Base-by-base conservation (phyloP, 192 early-diverging fungal species). In the Podila epigama region DNA sequence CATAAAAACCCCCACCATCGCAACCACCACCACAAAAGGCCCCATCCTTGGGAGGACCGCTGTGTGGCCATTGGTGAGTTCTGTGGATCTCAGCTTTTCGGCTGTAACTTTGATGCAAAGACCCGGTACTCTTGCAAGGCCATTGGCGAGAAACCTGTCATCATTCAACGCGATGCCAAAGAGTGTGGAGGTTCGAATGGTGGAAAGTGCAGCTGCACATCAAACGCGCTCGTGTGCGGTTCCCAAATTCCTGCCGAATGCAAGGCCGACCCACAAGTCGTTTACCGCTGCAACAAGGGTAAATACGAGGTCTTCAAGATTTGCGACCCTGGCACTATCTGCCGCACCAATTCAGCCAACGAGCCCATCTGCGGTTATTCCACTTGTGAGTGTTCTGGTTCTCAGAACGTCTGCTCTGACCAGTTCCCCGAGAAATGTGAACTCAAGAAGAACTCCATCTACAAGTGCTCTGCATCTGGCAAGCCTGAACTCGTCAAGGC, bases 41-140 rank as follows among this genome's bases (percentile, higher is more conserved):
- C 0, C 20, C 51, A 52, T 9, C 51, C 51, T 12, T 29, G 9
- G 3, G 9, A 52, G 51, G 51, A 52, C 28, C 51, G 2, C 4
- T 52, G 51, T 52, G 51, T 52, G n/a, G 51, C 51, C 51, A 12
- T 52, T 12, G 51, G 51, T 29, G 25, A 52, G 12, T 52, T 52
- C 28, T 28, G 25, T 29, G 51, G 51, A 52, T 9, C 3, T 10
- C 15, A 52, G 0, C 51, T 52, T 25, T 52, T 25, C 28, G 51
- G 51, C 12, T 52, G 51, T 25, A 29, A 52, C 27, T 52, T 52
- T 25, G 12, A 29, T 6, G 2, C 4, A 10, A 52, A 29, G 20
- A 29, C 51, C 22, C 51, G 4, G 2, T 52, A 52, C 27, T 29
- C 5, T 1, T 52, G 51, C 28, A 52, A 22, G 12, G 51, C 20